Evolutionary conservation across 305 asterid species (phyloP), one percentile per base, ranked within the genome.

Genomic region (Solanum hybrid): DNA sequence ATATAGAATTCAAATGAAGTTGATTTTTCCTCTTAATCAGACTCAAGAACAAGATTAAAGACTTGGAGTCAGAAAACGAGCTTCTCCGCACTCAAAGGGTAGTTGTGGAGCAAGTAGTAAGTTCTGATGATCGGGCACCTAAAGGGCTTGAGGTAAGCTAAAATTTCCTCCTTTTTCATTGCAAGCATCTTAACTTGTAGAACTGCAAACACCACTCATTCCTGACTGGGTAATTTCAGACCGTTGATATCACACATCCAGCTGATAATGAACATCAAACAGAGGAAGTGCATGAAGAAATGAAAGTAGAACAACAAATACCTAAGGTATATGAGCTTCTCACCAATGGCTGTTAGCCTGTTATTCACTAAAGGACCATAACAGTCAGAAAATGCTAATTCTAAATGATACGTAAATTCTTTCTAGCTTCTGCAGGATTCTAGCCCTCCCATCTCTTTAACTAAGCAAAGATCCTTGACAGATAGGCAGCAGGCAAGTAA

Each of bases 391-490:
- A 35, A 87, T 88, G 88, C 79, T 87, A 42, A 51, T 40, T 89
- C 84, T 31, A 88, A 64, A 89, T 88, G 88, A 81, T 79, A 51
- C 69, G 72, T 85, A 71, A 90, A 51, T 88, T 88, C 69, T 32
- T 36, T 92, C 71, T 60, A 4, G 10, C 71, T 60, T 60, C 42
- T 91, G 92, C 95, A 97, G 98, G 98, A 97, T 26, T 75, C 93
- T 91, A 73, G 92, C 95, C 89, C 91, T 89, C 90, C 97, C n/a
- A 87, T 73, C 38, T 71, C 89, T 29, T 71, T 97, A 85, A 93
- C 92, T 29, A 97, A 95, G 94, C 99, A 96, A 93, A 96, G 95
- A 95, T 96, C 99, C 89, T 91, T 97, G 91, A 95, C 98, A 82
- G 98, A 97, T 87, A 93, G 95, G 93, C 99, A 96, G 92, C 99